A percentile compares a stretch with the other conserved stretches of the same genome.
Conservation (phyloP, 345 rosid genomes). For the Linum trigynum region DNA sequence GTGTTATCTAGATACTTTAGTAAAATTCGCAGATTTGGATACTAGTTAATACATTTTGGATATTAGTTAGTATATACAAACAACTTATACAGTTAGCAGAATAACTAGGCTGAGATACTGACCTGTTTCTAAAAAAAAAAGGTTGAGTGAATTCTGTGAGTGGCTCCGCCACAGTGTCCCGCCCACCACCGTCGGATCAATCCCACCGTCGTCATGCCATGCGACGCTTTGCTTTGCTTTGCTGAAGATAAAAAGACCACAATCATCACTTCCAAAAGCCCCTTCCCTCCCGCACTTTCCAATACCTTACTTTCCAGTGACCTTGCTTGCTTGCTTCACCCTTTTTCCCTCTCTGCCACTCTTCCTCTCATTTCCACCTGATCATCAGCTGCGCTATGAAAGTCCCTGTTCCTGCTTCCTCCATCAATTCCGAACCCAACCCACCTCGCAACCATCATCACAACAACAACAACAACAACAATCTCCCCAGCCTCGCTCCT, state of each 20-base stretch:
- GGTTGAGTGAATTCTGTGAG: too few species aligned
- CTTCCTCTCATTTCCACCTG: not conserved
- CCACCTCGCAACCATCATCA: conserved; percentile 18
- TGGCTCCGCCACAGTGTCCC: not conserved
- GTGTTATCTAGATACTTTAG: too few species aligned
- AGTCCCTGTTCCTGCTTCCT: conserved; percentile 40
- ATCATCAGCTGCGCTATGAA: conserved; percentile 38
- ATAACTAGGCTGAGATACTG: too few species aligned
- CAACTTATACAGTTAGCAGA: too few species aligned
- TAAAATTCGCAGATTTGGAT: too few species aligned
- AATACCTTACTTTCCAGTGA: not conserved
- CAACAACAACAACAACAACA: conserved; percentile 9
- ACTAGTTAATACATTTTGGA: too few species aligned
- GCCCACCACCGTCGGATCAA: not conserved
- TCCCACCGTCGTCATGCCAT: conserved; percentile 6
- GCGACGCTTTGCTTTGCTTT: conserved; percentile 10
- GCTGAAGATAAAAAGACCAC: conserved; percentile 39
- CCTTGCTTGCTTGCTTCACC: not conserved
- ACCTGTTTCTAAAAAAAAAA: too few species aligned
- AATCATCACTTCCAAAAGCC: conserved; percentile 47
- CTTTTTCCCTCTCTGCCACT: not conserved
- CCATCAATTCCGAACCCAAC: conserved; percentile 15
- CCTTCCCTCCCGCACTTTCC: conserved; percentile 16
- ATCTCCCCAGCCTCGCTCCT: conserved; percentile 4
- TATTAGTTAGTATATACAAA: too few species aligned